phyloP scores from a whole-genome alignment of 2,329 filamentous ascomycete species.

The Atkinsonella texensis region DNA sequence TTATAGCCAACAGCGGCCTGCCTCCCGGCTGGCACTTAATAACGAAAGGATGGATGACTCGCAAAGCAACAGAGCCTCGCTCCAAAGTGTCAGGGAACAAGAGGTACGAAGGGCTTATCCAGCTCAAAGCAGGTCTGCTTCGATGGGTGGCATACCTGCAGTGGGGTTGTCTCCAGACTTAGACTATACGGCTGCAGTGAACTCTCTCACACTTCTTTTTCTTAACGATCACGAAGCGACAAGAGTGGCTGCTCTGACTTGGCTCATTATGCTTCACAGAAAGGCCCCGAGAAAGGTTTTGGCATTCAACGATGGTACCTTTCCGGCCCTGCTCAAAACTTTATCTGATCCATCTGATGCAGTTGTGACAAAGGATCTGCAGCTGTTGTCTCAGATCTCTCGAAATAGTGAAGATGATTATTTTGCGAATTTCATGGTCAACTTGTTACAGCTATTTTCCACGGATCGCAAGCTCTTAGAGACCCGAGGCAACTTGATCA shows the following conservation, averaged over 20 bases:
- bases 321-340: constrained; percentile 90
- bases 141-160: constrained; percentile 32
- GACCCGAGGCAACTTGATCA: constrained; percentile 89
- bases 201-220: constrained; percentile 83
- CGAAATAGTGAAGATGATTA: constrained; percentile 95
- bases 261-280: constrained; percentile 94
- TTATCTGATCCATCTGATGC: constrained; percentile 90
- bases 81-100: constrained; percentile 40
- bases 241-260: constrained; percentile 81
- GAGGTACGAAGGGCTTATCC: constrained; percentile 41
- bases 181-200: constrained; percentile 93
- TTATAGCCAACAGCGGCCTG: constrained; percentile 18
- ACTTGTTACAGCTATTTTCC: constrained; percentile 85
- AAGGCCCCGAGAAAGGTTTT: constrained; percentile 90
- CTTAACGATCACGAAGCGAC: constrained; percentile 96
- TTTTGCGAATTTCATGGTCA: constrained; percentile 97
- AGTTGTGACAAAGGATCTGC: constrained; percentile 87
- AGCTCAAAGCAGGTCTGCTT: constrained; percentile 32
- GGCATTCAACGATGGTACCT: constrained; percentile 93
- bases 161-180: constrained; percentile 50
- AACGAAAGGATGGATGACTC: constrained; percentile 34
- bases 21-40: constrained; percentile 30
- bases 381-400: constrained; percentile 90
- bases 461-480: constrained; percentile 87
- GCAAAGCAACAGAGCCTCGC: constrained; percentile 38